A percentile compares a stretch with the other conserved stretches of the same genome.
Evolutionary conservation across 1,139 yeast species (phyloP).

Genomic region (Geotrichum reessii): DNA sequence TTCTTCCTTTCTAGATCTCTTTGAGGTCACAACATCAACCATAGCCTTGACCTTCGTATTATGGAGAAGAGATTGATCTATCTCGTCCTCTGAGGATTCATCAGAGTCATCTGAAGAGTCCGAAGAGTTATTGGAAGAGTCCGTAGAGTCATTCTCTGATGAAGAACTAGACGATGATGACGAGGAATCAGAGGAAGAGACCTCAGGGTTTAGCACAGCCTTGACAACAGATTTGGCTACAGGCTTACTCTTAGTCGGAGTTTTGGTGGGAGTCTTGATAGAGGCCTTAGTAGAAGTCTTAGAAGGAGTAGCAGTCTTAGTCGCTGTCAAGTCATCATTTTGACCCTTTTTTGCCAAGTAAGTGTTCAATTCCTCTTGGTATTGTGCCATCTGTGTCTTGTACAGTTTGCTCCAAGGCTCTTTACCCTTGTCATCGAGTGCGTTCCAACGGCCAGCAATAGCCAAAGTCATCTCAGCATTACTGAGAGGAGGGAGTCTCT

Average conservation of each 20-base stretch:
- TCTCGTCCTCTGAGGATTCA: background rate
- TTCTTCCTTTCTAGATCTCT: background rate
- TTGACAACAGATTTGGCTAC: background rate
- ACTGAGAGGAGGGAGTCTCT: slow-evolving; percentile 56
- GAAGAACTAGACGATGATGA: background rate
- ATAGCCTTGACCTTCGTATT: background rate
- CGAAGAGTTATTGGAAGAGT: background rate
- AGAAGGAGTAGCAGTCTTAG: slow-evolving; percentile 19
- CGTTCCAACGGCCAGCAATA: slow-evolving; percentile 74
- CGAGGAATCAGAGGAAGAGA: background rate
- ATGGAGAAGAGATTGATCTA: background rate
- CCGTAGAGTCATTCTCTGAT: background rate
- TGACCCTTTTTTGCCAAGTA: slow-evolving; percentile 47
- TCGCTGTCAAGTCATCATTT: background rate
- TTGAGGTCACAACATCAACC: background rate
- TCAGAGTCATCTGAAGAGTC: slow-evolving; percentile 3
- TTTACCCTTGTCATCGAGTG: slow-evolving; percentile 59
- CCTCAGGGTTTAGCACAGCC: background rate
- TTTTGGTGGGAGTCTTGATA: background rate
- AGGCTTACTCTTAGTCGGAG: background rate
- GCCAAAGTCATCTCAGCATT: slow-evolving; percentile 75
- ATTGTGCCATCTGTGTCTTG: slow-evolving; percentile 55
- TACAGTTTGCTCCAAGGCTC: slow-evolving; percentile 72
- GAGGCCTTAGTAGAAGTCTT: background rate
- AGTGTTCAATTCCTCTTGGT: slow-evolving; percentile 58